Percentiles rank a stretch among this genome's conserved stretches.
These are phyloP conservation scores for Cyamopsis tetragonoloba DNA, from an alignment of 306 rosid genomes.

Conservation along the genomic window DNA sequence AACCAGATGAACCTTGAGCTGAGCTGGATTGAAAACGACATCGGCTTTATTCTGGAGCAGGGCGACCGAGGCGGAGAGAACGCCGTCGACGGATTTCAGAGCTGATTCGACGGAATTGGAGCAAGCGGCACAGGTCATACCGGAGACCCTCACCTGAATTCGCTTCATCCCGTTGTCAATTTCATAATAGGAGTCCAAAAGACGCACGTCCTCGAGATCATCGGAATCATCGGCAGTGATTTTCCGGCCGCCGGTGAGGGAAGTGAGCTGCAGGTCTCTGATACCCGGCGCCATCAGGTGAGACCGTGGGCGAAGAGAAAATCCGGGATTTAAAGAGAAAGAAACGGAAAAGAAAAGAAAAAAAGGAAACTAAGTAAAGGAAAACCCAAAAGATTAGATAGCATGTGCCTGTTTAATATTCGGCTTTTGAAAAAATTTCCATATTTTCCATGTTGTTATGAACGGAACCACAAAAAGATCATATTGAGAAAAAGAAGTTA, in stretches of 20 bases:
- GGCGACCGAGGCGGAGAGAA: constrained; percentile 73
- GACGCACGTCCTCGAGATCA: constrained; percentile 72
- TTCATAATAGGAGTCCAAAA: constrained; percentile 61
- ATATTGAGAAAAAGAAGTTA: too few relatives aligned
- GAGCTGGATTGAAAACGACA: constrained; percentile 69
- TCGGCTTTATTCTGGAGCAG: constrained; percentile 89
- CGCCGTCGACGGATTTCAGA: constrained; percentile 58
- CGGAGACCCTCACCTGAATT: constrained; percentile 70
- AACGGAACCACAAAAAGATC: too few relatives aligned
- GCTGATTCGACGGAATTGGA: constrained; percentile 88
- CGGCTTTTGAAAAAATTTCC: too few relatives aligned
- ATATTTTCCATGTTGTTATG: too few relatives aligned
- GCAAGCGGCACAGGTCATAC: constrained; percentile 98
- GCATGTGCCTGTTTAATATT: too few relatives aligned
- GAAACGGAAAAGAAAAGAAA: background rate
- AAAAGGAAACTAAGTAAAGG: background rate
- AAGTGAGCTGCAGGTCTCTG: constrained; percentile 32
- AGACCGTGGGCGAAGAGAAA: background rate
- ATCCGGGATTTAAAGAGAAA: background rate
- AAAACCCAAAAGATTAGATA: too few relatives aligned
- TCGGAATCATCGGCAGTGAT: constrained; percentile 20
- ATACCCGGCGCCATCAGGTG: constrained; percentile 19
- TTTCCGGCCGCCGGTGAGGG: background rate
- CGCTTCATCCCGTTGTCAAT: constrained; percentile 35
- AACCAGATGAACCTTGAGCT: constrained; percentile 59